phyloP scores from a whole-genome alignment of 2,329 filamentous ascomycete species.

The Stagonosporopsis cucurbitacearum region DNA sequence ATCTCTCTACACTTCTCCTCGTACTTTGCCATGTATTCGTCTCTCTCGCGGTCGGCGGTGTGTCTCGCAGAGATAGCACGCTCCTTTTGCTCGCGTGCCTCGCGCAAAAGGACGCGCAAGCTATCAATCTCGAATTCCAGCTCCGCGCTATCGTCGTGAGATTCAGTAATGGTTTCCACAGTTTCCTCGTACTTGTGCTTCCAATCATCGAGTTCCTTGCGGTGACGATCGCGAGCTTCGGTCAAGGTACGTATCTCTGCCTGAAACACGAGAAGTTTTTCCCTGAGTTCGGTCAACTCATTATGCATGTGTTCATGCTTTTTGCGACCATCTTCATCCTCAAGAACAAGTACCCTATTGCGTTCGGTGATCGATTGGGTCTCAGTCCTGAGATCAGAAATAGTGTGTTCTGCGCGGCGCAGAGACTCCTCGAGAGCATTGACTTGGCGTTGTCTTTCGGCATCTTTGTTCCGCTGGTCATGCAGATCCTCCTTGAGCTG shows the following conservation, averaged over 20 bases:
- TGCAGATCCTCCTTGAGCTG: conserved; percentile 32
- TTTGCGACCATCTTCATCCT: conserved; percentile 26
- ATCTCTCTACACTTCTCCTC: conserved; percentile 37
- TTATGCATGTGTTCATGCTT: conserved; percentile 24
- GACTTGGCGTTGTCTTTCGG: conserved; percentile 27
- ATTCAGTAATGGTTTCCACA: conserved; percentile 31
- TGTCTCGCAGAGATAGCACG: conserved; percentile 30
- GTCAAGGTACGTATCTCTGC: conserved; percentile 30
- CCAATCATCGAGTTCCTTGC: conserved; percentile 30
- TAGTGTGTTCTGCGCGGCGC: conserved; percentile 25
- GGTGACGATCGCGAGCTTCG: conserved; percentile 27
- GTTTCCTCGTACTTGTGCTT: conserved; percentile 35
- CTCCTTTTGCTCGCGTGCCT: conserved; percentile 35
- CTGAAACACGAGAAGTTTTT: conserved; percentile 27
- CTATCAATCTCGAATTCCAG: conserved; percentile 35
- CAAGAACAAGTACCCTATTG: conserved; percentile 25
- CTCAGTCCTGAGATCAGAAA: conserved; percentile 23
- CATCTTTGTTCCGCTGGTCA: conserved; percentile 26
- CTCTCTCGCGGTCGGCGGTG: conserved; percentile 32
- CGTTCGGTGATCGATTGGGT: conserved; percentile 27
- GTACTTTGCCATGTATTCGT: conserved; percentile 30
- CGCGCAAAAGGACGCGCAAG: conserved; percentile 28
- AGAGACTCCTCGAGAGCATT: conserved; percentile 30
- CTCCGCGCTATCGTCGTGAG: conserved; percentile 27
- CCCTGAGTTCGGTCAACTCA: conserved; percentile 23